Evolutionary conservation across 2,329 filamentous ascomycete genomes (phyloP).

Genomic region (Clonostachys rosea): DNA sequence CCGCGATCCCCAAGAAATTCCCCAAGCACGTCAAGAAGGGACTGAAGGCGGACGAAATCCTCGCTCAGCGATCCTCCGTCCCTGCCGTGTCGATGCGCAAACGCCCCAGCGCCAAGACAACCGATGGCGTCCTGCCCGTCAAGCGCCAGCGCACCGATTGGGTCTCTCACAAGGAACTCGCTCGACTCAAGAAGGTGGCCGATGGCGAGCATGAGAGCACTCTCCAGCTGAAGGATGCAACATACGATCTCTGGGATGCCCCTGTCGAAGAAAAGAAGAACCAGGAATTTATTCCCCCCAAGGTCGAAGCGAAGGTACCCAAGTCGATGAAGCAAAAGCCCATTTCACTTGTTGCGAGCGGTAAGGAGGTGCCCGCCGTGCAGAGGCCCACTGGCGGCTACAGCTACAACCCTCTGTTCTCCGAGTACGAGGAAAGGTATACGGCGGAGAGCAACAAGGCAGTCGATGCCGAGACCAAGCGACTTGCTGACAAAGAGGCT

Average conservation of each 20-base stretch:
- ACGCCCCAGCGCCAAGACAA: conserved; percentile 60
- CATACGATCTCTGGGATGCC: conserved; percentile 74
- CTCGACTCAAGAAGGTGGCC: conserved; percentile 73
- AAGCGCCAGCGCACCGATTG: conserved; percentile 78
- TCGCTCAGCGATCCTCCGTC: conserved; percentile 77
- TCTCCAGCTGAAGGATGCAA: conserved; percentile 53
- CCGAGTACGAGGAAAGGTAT: conserved; percentile 78
- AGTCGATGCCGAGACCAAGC: conserved; percentile 72
- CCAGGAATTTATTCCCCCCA: conserved; percentile 58
- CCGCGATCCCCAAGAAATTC: conserved; percentile 57
- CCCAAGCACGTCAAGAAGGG: conserved; percentile 67
- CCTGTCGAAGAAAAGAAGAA: conserved; percentile 22
- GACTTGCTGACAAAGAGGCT: conserved; percentile 61
- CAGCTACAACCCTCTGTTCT: conserved; percentile 88
- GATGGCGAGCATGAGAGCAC: conserved; percentile 60
- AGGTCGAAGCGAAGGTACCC: conserved; percentile 65
- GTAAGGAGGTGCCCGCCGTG: conserved; percentile 75
- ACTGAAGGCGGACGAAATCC: conserved; percentile 88
- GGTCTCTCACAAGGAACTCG: conserved; percentile 80
- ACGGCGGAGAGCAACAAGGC: conserved; percentile 73
- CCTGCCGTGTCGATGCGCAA: conserved; percentile 77
- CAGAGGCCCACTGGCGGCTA: conserved; percentile 74
- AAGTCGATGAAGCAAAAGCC: conserved; percentile 71
- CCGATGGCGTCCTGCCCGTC: conserved; percentile 65
- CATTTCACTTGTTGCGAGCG: conserved; percentile 76